These are phyloP conservation scores for Podila verticillata DNA, from an alignment of 192 early-diverging fungal species.

Conservation along the genomic window DNA sequence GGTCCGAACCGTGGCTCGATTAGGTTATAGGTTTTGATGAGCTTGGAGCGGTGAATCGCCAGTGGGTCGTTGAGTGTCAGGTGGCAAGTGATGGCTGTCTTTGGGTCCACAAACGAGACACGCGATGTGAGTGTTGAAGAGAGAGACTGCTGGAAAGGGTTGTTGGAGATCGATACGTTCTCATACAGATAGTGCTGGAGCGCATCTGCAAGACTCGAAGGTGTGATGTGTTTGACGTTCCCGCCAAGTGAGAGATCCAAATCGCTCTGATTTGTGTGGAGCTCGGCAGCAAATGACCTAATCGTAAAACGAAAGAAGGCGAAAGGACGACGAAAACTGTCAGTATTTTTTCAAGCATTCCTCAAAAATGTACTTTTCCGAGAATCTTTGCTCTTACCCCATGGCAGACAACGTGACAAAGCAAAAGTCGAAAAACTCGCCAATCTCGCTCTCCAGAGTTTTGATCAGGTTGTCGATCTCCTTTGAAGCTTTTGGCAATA, in stretches of 20 bases:
- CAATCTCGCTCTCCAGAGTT: conserved; percentile 34
- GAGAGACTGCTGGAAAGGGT: not conserved
- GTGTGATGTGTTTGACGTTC: conserved; percentile 24
- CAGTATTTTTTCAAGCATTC: not conserved
- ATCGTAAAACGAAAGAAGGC: not conserved
- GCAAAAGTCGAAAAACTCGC: conserved; percentile 39
- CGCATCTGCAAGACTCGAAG: conserved; percentile 6
- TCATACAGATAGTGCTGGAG: conserved; percentile 23
- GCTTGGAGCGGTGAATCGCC: conserved; percentile 29
- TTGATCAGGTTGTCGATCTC: conserved; percentile 20
- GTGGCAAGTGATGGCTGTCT: conserved; percentile 21
- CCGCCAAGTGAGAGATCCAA: conserved; percentile 35
- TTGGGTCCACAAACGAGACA: conserved; percentile 24
- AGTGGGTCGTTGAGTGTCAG: conserved; percentile 29
- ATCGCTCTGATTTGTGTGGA: conserved; percentile 26
- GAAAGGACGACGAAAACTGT: not conserved
- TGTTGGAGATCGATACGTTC: not conserved
- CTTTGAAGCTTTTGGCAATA: not conserved
- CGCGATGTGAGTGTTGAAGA: not conserved
- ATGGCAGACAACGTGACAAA: conserved; percentile 25
- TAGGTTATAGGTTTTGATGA: conserved; percentile 26
- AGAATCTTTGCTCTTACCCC: conserved; percentile 17
- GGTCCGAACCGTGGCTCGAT: conserved; percentile 43
- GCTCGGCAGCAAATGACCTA: conserved; percentile 27
- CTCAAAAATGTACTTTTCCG: not conserved